Evolutionary conservation across 768 basidiomycete species (phyloP).

Genomic region (Calocera viscosa): DNA sequence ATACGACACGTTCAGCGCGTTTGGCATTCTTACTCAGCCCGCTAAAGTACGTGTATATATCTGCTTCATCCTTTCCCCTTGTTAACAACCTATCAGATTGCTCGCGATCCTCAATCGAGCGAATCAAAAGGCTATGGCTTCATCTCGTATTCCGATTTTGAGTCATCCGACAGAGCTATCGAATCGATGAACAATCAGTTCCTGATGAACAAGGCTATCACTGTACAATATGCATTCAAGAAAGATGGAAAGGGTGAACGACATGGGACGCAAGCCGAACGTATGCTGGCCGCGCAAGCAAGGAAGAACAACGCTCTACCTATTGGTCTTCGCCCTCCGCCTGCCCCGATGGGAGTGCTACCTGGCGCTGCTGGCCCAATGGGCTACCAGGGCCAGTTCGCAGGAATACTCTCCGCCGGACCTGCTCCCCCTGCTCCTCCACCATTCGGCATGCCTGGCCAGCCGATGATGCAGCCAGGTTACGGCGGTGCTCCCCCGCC

Average conservation of each 20-base stretch:
- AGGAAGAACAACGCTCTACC: slow-evolving; percentile 89
- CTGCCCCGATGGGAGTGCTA: slow-evolving; percentile 23
- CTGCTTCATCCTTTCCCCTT: background rate
- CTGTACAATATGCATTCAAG: slow-evolving; percentile 97
- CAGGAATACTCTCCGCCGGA: slow-evolving; percentile 56
- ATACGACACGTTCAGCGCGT: slow-evolving; percentile 91
- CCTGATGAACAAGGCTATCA: slow-evolving; percentile 96
- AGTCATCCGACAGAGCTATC: slow-evolving; percentile 88
- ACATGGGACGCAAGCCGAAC: slow-evolving; percentile 93
- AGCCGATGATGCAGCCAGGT: background rate
- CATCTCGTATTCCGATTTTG: slow-evolving; percentile 94
- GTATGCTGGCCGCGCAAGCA: slow-evolving; percentile 87
- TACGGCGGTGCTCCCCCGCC: background rate
- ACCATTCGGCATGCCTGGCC: background rate
- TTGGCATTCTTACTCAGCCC: slow-evolving; percentile 83
- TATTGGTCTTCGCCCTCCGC: slow-evolving; percentile 59
- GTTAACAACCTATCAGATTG: slow-evolving; percentile 47
- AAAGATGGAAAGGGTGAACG: slow-evolving; percentile 98
- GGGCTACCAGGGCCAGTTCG: slow-evolving; percentile 82
- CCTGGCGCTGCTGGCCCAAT: slow-evolving; percentile 39
- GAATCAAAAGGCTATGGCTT: slow-evolving; percentile 95
- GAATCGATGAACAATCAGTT: slow-evolving; percentile 97
- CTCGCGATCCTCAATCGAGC: slow-evolving; percentile 73
- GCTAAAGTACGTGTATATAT: slow-evolving; percentile 50
- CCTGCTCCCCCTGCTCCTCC: slow-evolving; percentile 12